Evolutionary conservation across 2,329 filamentous ascomycete species (phyloP).

Genomic region (Sporothrix brunneoviolacea): DNA sequence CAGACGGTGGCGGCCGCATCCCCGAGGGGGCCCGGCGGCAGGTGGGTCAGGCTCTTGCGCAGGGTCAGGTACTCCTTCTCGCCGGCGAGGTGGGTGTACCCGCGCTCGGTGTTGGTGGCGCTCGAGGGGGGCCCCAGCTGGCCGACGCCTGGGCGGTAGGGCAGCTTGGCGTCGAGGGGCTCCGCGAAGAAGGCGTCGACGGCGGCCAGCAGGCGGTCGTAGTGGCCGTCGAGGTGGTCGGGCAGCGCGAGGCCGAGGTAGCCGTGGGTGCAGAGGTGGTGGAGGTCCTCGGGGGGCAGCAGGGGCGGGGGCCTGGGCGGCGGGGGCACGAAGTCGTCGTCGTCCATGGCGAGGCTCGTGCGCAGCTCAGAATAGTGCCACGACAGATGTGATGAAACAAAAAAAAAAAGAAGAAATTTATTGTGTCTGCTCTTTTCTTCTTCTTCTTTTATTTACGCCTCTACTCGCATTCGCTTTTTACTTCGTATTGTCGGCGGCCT

Average conservation of each 20-base stretch:
- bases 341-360: no score
- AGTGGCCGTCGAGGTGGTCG: slow-evolving; percentile 7
- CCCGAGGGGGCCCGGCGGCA: slow-evolving; percentile 9
- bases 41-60: slow-evolving; percentile 17
- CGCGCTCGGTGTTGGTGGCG: slow-evolving; percentile 18
- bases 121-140: slow-evolving; percentile 8
- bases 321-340: slow-evolving; percentile 12
- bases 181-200: slow-evolving; percentile 17
- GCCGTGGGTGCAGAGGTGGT: slow-evolving; percentile 20
- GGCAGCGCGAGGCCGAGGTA: slow-evolving; percentile 16
- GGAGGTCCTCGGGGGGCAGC: slow-evolving; percentile 12
- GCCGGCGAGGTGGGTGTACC: slow-evolving; percentile 15
- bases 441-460: no score
- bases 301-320: slow-evolving; percentile 17
- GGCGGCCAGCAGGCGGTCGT: slow-evolving; percentile 8
- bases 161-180: slow-evolving; percentile 11
- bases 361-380: no score
- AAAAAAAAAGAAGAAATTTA: no score
- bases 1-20: slow-evolving; percentile 12
- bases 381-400: background rate
- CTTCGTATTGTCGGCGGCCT: no score
- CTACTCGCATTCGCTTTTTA: no score
- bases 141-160: slow-evolving; percentile 10
- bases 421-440: no score
- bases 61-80: slow-evolving; percentile 21